phyloP scores from a whole-genome alignment of 345 rosid species.

The Mallotus nudiflorus region DNA sequence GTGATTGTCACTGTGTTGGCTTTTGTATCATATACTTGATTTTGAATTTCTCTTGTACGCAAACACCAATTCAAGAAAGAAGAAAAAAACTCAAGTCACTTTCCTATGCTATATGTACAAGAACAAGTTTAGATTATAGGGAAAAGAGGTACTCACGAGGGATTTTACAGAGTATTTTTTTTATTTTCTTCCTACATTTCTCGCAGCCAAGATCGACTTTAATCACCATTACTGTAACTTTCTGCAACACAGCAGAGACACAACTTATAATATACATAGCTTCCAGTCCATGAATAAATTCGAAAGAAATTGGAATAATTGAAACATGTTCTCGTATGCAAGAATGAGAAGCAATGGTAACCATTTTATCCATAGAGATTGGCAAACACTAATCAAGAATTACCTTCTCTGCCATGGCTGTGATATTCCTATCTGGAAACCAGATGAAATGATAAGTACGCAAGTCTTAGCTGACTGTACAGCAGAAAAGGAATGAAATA shows the following conservation, averaged over 20 bases:
- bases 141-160: constrained; percentile 59
- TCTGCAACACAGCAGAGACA: constrained; percentile 27
- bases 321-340: background rate
- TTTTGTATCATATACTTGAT: constrained; percentile 68
- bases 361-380: too few species aligned
- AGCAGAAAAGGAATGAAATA: background rate
- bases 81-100: constrained; percentile 38
- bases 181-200: constrained; percentile 71
- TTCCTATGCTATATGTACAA: too few species aligned
- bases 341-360: too few species aligned
- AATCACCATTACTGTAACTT: constrained; percentile 60
- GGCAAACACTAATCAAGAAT: too few species aligned
- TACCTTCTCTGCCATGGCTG: constrained; percentile 41
- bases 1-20: constrained; percentile 55
- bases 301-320: background rate
- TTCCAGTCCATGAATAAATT: background rate
- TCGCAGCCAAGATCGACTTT: constrained; percentile 68
- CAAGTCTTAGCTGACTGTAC: constrained; percentile 20
- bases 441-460: too few species aligned
- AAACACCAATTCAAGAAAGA: constrained; percentile 21
- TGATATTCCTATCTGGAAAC: background rate
- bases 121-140: too few species aligned
- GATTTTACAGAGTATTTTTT: constrained; percentile 58
- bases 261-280: background rate
- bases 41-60: constrained; percentile 48